Evolutionary conservation across 805 yeast species (phyloP), one percentile per base, ranked within the genome.

Genomic region (Yamadazyma philogaea): DNA sequence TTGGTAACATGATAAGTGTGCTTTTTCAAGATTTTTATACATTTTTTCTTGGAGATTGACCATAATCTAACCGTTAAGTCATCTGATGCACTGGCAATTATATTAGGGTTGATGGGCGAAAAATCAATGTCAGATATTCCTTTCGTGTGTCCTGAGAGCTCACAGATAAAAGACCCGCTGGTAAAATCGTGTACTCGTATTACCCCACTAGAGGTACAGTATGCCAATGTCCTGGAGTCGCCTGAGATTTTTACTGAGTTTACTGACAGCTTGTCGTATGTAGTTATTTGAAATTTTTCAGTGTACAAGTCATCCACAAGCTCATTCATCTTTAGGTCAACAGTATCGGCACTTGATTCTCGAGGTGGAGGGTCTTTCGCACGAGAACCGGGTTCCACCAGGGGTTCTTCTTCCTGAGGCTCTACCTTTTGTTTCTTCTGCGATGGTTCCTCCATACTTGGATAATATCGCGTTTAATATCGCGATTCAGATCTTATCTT

Each of bases 1-100:
- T 84, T 70, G 1, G 87, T 81, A 8, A 88, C 87, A 45, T 87
- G 91, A 48, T 82, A 91, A 0, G 96, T 87, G 56, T 91, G 99
- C 6, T 95, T 90, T 39, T 73, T 68, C 24, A 89, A 63, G 5
- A 76, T 61, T 39, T 71, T 66, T 20, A 79, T 56, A 43, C 79
- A 70, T 46, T 74, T 74, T 4, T 77, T 80, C 37, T 68, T 68
- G 18, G 57, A 51, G 3, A 82, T 60, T 40, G 81, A 75, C 86
- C 95, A 88, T 2, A 93, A 64, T 30, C 89, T 71, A 6, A 89
- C 73, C 0, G 95, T 81, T 47, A 80, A 70, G 60, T 91, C 99
- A 58, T 91, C 96, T 0, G 95, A 84, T 1, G 84, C 93, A 0
- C 95, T 78, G 1, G 95, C 96, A 6, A 91, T 46, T 38, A 84